Evolutionary conservation across 2,329 filamentous ascomycete genomes (phyloP).

Genomic region (Cadophora malorum): DNA sequence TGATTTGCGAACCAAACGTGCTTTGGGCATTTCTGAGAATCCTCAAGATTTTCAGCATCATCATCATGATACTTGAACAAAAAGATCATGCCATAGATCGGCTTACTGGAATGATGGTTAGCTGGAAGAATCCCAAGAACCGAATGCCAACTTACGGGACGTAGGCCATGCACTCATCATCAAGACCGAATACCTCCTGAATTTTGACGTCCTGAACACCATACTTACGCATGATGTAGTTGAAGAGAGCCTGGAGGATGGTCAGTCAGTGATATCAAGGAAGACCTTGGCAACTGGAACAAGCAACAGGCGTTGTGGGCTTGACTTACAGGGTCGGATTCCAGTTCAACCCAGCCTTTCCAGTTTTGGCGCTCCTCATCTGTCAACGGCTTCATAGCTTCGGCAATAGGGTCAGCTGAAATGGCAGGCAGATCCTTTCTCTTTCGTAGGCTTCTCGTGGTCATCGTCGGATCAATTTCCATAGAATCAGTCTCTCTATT

Average conservation of each 20-base stretch:
- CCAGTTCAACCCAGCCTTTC: constrained; percentile 82
- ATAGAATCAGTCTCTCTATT: not conserved
- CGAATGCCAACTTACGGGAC: constrained; percentile 59
- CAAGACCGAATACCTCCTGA: constrained; percentile 77
- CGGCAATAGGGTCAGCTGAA: constrained; percentile 28
- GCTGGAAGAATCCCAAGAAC: not conserved
- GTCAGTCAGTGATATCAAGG: not conserved
- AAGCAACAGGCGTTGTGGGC: not conserved
- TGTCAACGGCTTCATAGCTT: constrained; percentile 53
- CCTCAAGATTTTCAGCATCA: constrained; percentile 54
- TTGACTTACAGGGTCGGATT: constrained; percentile 80
- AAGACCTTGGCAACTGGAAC: not conserved
- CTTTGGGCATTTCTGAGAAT: constrained; percentile 62
- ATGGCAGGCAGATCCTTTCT: constrained; percentile 22
- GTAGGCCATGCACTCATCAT: constrained; percentile 66
- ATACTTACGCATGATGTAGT: constrained; percentile 79
- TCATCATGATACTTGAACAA: constrained; percentile 74
- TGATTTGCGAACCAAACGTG: constrained; percentile 95
- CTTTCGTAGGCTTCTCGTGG: constrained; percentile 11
- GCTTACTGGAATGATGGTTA: constrained; percentile 60
- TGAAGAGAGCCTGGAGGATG: constrained; percentile 74
- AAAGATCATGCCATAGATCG: constrained; percentile 87
- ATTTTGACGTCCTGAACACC: constrained; percentile 77
- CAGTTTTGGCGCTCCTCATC: constrained; percentile 64
- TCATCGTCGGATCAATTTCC: not conserved